phyloP scores from a whole-genome alignment of 2,329 filamentous ascomycete species.

The Malbranchea zuffiana region DNA sequence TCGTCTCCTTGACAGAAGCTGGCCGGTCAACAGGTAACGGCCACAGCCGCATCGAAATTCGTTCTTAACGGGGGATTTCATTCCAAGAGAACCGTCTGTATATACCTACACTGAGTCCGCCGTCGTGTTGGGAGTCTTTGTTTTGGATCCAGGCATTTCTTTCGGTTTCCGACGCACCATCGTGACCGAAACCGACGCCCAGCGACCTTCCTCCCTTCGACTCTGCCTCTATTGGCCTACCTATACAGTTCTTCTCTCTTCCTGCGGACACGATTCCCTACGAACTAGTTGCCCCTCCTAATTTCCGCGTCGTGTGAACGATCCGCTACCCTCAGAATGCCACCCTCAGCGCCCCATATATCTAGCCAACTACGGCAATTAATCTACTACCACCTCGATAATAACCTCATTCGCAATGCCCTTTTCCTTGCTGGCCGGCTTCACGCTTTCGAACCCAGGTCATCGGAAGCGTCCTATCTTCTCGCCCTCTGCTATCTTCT shows the following conservation, averaged over 20 bases:
- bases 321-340: constrained; percentile 35
- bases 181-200: not conserved
- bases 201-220: not conserved
- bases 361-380: constrained; percentile 53
- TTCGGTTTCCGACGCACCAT: no score
- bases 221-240: not conserved
- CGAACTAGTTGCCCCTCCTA: no score
- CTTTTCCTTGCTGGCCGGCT: constrained; percentile 87
- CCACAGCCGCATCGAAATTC: not conserved
- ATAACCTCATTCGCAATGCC: constrained; percentile 77
- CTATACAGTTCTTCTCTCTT: not conserved
- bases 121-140: no score
- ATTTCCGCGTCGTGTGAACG: constrained; percentile 14
- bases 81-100: no score
- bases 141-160: no score
- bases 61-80: no score
- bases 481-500: constrained; percentile 76
- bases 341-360: constrained; percentile 44
- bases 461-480: constrained; percentile 69
- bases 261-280: constrained; percentile 1
- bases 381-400: constrained; percentile 71
- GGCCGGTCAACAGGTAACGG: constrained; percentile 1
- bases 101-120: not conserved
- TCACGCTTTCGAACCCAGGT: constrained; percentile 69
- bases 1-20: not conserved